Evolutionary conservation across 352 stramenopile species (phyloP).

Genomic region (Aphanomyces euteiches): DNA sequence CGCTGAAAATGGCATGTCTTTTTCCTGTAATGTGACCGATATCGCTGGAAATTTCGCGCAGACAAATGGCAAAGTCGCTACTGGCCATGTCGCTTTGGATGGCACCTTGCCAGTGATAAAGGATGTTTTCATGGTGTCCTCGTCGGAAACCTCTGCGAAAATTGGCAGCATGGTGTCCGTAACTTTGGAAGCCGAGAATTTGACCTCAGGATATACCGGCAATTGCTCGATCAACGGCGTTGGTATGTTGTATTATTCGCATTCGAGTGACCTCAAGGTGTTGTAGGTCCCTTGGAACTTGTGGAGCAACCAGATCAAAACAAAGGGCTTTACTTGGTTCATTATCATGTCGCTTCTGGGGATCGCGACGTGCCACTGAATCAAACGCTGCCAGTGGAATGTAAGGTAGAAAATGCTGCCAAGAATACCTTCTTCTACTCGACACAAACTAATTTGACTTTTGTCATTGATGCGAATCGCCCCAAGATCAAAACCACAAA

Average conservation of each 20-base stretch:
- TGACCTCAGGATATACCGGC: constrained; percentile 47
- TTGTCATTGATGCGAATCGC: constrained; percentile 49
- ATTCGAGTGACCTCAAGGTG: no score
- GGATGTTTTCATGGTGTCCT: constrained; percentile 56
- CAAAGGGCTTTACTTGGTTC: constrained; percentile 55
- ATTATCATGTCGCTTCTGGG: constrained; percentile 50
- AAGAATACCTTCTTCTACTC: constrained; percentile 45
- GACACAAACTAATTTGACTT: constrained; percentile 43
- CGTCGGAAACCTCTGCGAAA: constrained; percentile 54
- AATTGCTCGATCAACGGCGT: constrained; percentile 52
- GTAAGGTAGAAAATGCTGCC: constrained; percentile 40
- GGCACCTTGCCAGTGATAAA: constrained; percentile 15
- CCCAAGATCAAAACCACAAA: constrained; percentile 44
- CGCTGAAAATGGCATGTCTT: constrained; percentile 1
- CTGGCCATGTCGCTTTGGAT: constrained; percentile 2
- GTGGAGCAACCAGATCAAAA: constrained; percentile 45
- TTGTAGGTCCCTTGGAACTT: constrained; percentile 36
- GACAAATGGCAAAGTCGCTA: constrained; percentile 4
- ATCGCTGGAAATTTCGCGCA: constrained; percentile 17
- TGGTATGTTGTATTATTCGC: background rate
- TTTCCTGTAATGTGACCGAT: constrained; percentile 28
- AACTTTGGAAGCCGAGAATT: constrained; percentile 42
- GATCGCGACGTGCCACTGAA: constrained; percentile 39
- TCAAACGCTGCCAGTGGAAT: constrained; percentile 43
- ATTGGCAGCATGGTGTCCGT: constrained; percentile 56